These are phyloP conservation scores for Argentina anserina DNA, from an alignment of 306 rosid species.

Conservation along the genomic window DNA sequence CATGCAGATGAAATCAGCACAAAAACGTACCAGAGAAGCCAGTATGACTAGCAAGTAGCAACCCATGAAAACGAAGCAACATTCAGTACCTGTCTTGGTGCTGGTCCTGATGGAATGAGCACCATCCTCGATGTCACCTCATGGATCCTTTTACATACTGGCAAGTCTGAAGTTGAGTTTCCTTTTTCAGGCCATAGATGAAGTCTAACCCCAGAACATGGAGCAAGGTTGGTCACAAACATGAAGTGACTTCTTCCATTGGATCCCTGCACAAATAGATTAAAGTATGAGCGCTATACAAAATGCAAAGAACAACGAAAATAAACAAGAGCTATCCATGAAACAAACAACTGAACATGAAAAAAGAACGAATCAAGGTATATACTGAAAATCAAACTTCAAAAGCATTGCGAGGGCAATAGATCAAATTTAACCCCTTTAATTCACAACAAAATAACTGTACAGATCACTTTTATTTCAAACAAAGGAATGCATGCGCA, in stretches of 20 bases:
- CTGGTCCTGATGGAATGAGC: slow-evolving; percentile 95
- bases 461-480: background rate
- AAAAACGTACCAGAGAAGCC: slow-evolving; percentile 17
- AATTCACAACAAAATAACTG: background rate
- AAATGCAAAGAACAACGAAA: slow-evolving; percentile 18
- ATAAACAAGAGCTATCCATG: slow-evolving; percentile 6
- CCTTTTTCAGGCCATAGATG: slow-evolving; percentile 94
- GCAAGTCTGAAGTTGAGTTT: slow-evolving; percentile 51
- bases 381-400: background rate
- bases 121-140: slow-evolving; percentile 94
- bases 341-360: slow-evolving; percentile 1
- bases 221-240: slow-evolving; percentile 89
- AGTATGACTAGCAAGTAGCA: slow-evolving; percentile 10
- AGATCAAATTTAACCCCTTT: background rate
- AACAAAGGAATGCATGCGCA: background rate
- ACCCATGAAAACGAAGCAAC: slow-evolving; percentile 3
- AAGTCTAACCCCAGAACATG: slow-evolving; percentile 95
- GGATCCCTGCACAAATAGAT: slow-evolving; percentile 61
- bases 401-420: background rate
- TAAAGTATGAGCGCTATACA: slow-evolving; percentile 25
- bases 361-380: background rate
- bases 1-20: slow-evolving; percentile 21
- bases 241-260: slow-evolving; percentile 84
- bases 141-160: slow-evolving; percentile 53
- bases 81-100: slow-evolving; percentile 80